These are phyloP conservation scores for Raddia guianensis DNA, from an alignment of 176 grass and related monocot species.

Conservation along the genomic window DNA sequence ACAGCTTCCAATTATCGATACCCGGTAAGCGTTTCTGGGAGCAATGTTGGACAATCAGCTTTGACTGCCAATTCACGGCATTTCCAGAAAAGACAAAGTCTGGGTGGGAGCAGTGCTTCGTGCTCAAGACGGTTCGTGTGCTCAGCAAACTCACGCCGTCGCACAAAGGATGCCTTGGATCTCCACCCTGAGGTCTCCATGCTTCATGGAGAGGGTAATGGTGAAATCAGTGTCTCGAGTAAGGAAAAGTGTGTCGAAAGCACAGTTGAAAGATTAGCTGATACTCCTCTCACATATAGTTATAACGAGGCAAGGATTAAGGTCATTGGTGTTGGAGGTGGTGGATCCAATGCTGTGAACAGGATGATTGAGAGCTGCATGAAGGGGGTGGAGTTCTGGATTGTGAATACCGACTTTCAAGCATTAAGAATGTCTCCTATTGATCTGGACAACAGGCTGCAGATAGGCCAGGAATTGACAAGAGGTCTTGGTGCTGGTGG, in stretches of 20 bases:
- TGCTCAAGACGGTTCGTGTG: slow-evolving; percentile 14
- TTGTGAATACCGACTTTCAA: not conserved
- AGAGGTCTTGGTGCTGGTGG: slow-evolving; percentile 3
- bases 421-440: not conserved
- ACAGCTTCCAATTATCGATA: not conserved
- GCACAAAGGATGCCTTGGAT: slow-evolving; percentile 37
- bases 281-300: slow-evolving; percentile 8
- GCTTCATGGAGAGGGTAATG: slow-evolving; percentile 35
- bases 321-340: slow-evolving; percentile 3
- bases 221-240: slow-evolving; percentile 14
- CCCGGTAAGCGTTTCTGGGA: not conserved
- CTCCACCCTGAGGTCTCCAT: slow-evolving; percentile 49
- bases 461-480: not conserved
- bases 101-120: not conserved
- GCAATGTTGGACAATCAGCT: not conserved
- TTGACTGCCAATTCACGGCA: not conserved
- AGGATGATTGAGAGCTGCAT: not conserved
- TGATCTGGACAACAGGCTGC: not conserved
- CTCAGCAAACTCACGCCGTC: slow-evolving; percentile 21
- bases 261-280: slow-evolving; percentile 19
- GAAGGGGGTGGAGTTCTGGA: not conserved
- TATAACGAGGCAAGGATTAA: slow-evolving; percentile 44
- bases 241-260: not conserved
- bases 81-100: not conserved
- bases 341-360: not conserved